Base-by-base conservation (phyloP, 768 basidiomycete genomes). In the Leccinum barrowsii region DNA sequence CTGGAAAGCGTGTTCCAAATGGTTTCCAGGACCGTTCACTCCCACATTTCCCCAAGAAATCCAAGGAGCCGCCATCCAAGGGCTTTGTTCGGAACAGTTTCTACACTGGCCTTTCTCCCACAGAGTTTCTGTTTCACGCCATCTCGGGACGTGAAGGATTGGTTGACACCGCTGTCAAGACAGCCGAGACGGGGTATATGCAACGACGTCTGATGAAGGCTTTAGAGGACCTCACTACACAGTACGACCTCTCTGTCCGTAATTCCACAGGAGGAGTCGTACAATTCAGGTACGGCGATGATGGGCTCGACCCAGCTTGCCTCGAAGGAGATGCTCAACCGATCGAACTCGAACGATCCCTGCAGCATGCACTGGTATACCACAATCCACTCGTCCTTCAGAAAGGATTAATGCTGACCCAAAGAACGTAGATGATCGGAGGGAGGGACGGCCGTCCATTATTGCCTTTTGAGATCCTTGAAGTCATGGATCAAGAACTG, bases 101-200 rank as follows among this genome's bases (percentile, higher is more conserved):
- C 80, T 98, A 87, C 74, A 87, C 88, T 5, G 97, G 97, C 10
- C 77, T 99, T 34, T 78, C 83, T 0, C 90, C 97, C 0, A 95
- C 95, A 17, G 97, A 99, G 69, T 99, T 99, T 77, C 72, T 99
- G 54, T 98, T 98, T 79, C 97, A 99, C 75, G 97, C 97, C 55
- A 98, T 99, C 65, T 97, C 95, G 13, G 97, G 97, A 58, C 89
- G 97, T 67, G 97, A 98, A 77, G 97, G 97, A 75, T 76, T 99
- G 54, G 96, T 99, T 67, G 97, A 99, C 76, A 99, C 97, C 0
- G 97, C 97, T 24, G 97, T 99, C 75, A 99, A 99, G 77, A 99
- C 97, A 0, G 97, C 97, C 13, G 97, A 99, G 74, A 99, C 97
- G 1, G 97, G 97, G 44, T 99, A 99, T 77, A 99, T 99, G 96